Base-by-base conservation (phyloP, 768 basidiomycete genomes). In the Auricularia sp. region DNA sequence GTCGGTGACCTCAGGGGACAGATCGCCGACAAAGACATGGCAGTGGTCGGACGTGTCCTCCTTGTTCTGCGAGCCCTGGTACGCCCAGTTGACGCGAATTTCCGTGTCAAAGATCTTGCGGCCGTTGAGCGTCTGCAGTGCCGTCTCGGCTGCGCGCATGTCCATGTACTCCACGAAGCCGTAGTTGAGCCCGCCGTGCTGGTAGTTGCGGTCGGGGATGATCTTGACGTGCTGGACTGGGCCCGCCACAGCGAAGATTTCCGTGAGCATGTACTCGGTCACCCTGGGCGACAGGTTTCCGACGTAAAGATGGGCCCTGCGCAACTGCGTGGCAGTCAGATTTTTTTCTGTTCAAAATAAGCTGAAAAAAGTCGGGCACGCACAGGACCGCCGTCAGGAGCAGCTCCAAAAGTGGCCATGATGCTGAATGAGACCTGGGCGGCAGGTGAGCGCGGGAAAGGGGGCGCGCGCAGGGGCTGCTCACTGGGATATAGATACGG, bases 101-200 rank as follows among this genome's bases (percentile, higher is more conserved):
- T 99, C 97, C 45, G 97, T 97, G 78, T 99, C 97, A 72, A 98
- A 99, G 72, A 99, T 98, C 82, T 98, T 97, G 74, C 97, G 91
- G 58, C 97, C 97, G 75, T 98, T 98, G 71, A 99, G 85, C 54
- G 97, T 98, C 78, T 94, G 90, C 42, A 99, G 82, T n/a, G 97
- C 97, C 62, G 97, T 98, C 79, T 99, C 97, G 44, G 97, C 97
- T 44, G 94, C 92, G 68, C 93, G 89, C 92, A 98, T 95, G 76
- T 98, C 94, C 76, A 92, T 89, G 79, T 98, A 99, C 78, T 99
- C 97, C 76, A 98, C 95, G 78, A 95, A 99, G 71, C 97, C 97
- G 73, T 98, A 99, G 81, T 98, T 98, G 77, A 97, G 89, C 67
- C 97, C 97, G 65, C 95, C 97, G 74, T 99, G 97, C 77, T 98